Base-by-base conservation (phyloP, 2,329 filamentous ascomycete genomes). In the Sporothrix pseudoabietina region DNA sequence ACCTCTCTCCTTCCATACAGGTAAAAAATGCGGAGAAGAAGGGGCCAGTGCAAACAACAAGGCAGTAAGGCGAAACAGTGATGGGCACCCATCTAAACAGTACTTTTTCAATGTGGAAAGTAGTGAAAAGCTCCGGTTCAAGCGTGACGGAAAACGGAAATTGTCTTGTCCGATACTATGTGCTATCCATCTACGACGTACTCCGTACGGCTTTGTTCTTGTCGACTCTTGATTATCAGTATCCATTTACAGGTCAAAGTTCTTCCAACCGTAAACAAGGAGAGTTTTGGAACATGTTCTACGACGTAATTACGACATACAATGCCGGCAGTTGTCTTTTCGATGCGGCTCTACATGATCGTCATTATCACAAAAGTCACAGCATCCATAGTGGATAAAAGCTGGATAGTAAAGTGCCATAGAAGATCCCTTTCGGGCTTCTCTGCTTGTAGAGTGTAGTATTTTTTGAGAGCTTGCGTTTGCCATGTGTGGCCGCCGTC, bases 381-480 rank as follows among this genome's bases (percentile, higher is more conserved):
- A 55, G n/a, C 52, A 55, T 26, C n/a, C n/a, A 65, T 44, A 47
- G 6, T 4, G 61, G n/a, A 5, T n/a, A 16, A 39, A 39, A 7
- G 3, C 22, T 41, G 19, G 6, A 26, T 65, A 44, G 14, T 26
- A 26, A 44, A 22, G 2, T 26, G 35, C 0, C 59, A 63, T 9
- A 66, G 22, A 30, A 26, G 41, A 26, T 22, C 39, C 55, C 39
- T 66, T 66, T 47, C 22, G 39, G 61, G 61, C 39, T 30, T 66
- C 61, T 65, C 59, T 30, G 22, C 22, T 49, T 22, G 61, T 22
- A 47, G 22, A 47, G 12, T 66, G 61, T 66, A 44, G 39, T 66
- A 26, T 66, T 66, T 12, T 9, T 44, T 47, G n/a, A 44, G 39
- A 44, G 39, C 12, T 41, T 47, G 22, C 41, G 39, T 47, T 9